These are phyloP conservation scores for Entomortierella chlamydospora DNA, from an alignment of 192 early-diverging fungal species.

Conservation along the genomic window DNA sequence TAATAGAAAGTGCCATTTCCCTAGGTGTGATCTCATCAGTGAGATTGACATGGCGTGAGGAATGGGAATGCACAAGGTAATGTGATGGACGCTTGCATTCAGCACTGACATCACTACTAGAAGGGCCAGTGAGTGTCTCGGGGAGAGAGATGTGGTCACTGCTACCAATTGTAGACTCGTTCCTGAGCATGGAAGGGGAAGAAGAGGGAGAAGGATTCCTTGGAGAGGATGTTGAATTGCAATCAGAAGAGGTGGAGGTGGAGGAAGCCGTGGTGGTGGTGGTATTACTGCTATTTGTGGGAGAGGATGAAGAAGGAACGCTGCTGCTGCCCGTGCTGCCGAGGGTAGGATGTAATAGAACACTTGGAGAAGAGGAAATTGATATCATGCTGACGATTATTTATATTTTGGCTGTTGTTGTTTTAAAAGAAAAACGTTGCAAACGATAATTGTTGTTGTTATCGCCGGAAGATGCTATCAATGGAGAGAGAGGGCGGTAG, in stretches of 20 bases:
- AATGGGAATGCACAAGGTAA: slow-evolving; percentile 38
- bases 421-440: too few species aligned
- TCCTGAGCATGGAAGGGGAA: neutral
- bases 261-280: too few species aligned
- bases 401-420: too few species aligned
- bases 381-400: slow-evolving; percentile 47
- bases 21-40: slow-evolving; percentile 34
- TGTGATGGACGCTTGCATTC: slow-evolving; percentile 7
- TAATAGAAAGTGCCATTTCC: slow-evolving; percentile 43
- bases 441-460: neutral
- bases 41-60: slow-evolving; percentile 24
- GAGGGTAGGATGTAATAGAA: slow-evolving; percentile 18
- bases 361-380: slow-evolving; percentile 23
- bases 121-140: neutral
- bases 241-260: neutral
- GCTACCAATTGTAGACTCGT: neutral
- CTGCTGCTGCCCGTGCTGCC: neutral
- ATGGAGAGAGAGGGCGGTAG: too few species aligned
- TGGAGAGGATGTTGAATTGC: neutral
- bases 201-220: neutral
- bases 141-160: neutral
- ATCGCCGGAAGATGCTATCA: too few species aligned
- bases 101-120: neutral
- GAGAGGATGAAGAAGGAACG: too few species aligned
- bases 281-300: too few species aligned